Evolutionary conservation across 23 red algal species (phyloP), one percentile per base, ranked within the genome.

Genomic region (Agarophyton chilense): DNA sequence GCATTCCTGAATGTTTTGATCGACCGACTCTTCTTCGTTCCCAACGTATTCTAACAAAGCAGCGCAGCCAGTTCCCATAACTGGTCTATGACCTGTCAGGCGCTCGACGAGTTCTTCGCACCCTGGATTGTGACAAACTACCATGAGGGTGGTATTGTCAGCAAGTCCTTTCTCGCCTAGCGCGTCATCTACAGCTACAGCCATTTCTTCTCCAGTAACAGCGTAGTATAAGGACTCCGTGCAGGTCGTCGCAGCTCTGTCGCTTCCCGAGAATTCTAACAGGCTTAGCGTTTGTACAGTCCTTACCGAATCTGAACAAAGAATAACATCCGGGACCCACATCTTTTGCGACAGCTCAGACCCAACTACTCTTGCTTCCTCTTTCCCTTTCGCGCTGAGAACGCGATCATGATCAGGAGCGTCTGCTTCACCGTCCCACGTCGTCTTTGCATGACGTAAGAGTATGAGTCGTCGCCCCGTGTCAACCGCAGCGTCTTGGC

Each of bases 101-200:
- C 71, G 85, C 72, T 89, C 85, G 2, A 89, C 85, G 33, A 89
- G 67, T 45, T 89, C 85, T 77, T 89, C 85, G 40, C 85, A 89
- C 17, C 85, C 85, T 25, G 85, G 85, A 79, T 89, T 89, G 55
- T 89, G 85, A 78, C 85, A 89, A 31, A 89, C 72, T 1, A 89
- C 70, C 70, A 89, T 77, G 29, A 89, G 53, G 1, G 85, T 89
- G 3, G 70, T 63, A 28, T 65, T 33, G 25, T 79, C 58, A 13
- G 41, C 22, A 78, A 89, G 78, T 56, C 85, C 85, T 12, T 43
- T 25, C 38, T 60, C 60, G 7, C 71, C 71, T 39, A 89, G 22
- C 11, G 70, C 73, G 2, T 89, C 73, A 65, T 89, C 73, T 46
- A 89, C 73, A 46, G 85, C 85, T 12, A 77, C 85, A 34, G 85